Base-by-base conservation (phyloP, 352 stramenopile species). In the Phytophthora tubulina region DNA sequence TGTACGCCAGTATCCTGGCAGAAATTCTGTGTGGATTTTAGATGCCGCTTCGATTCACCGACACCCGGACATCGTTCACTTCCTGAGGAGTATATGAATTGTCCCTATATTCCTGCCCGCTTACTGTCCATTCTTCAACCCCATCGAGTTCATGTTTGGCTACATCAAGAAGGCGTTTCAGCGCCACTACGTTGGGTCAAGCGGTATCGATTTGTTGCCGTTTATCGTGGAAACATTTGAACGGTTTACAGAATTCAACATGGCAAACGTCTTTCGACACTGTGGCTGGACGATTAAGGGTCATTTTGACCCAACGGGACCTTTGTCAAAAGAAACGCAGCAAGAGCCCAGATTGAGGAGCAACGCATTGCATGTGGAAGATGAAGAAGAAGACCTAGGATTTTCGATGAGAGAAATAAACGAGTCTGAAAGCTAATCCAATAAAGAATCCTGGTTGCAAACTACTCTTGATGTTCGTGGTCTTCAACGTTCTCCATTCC, bases 81-180 rank as follows among this genome's bases (percentile, higher is more conserved):
- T 69, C 52, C 44, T 79, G 2, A 32, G 65, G 2, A 73, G 59
- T 27, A 8, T 49, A 10, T 7, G 13, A 3, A 30, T 49, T 27
- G 42, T 53, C 14, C 46, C 6, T 17, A 72, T 76, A 38, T 81
- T 80, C 33, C 44, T 84, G 3, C 69, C 73, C 13, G 64, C 62
- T 1, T 81, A 76, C 21, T 79, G 64, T 21, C 76, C 68, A 38
- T 78, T 83, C 44, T 78, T 76, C 38, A 80, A 83, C 39, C 73
- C 73, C 0, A 84, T 80, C 8, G 73, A 80, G 17, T 75, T 56
- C 21, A 27, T 84, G 13, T 84, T 81, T n/a, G 70, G 77, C 7
- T 76, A 73, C 27, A 39, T 72, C 17, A 67, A 62, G 39, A 42
- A 45, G 35, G 39, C n/a, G 3, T 68, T 62, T 15, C 49, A 68